A percentile compares a stretch with the other conserved stretches of the same genome.
phyloP scores from a whole-genome alignment of 768 basidiomycete genomes.

The Strobilomyces echinocephalus region DNA sequence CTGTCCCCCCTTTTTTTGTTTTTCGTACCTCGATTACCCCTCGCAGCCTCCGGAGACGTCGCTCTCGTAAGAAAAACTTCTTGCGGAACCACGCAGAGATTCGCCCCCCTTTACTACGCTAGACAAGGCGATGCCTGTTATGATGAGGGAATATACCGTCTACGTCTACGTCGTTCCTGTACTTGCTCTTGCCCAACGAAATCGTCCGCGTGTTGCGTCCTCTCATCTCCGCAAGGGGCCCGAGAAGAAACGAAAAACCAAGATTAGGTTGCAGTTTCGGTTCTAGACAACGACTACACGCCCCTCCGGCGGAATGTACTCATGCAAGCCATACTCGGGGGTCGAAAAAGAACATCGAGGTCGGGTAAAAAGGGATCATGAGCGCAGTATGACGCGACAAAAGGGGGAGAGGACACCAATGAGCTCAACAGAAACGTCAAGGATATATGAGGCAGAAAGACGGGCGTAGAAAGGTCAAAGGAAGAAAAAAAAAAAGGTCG shows the following conservation, averaged over 20 bases:
- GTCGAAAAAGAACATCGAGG: slow-evolving; percentile 19
- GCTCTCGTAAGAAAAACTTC: slow-evolving; percentile 25
- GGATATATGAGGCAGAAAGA: slow-evolving; percentile 34
- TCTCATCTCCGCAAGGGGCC: slow-evolving; percentile 8
- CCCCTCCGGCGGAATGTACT: slow-evolving; percentile 26
- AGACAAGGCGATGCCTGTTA: slow-evolving; percentile 17
- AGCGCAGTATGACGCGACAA: slow-evolving; percentile 20
- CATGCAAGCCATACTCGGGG: slow-evolving; percentile 20
- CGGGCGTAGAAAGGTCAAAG: slow-evolving; percentile 19
- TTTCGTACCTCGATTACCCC: not conserved
- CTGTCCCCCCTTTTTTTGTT: not conserved
- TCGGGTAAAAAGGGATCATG: slow-evolving; percentile 22
- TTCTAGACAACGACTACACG: slow-evolving; percentile 20
- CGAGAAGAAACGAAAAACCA: slow-evolving; percentile 5
- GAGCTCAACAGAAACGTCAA: slow-evolving; percentile 24
- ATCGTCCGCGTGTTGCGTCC: slow-evolving; percentile 11
- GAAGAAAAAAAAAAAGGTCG: slow-evolving; percentile 20
- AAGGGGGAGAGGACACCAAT: slow-evolving; percentile 18
- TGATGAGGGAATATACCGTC: slow-evolving; percentile 4
- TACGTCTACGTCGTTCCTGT: slow-evolving; percentile 9
- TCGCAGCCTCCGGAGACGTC: slow-evolving; percentile 43
- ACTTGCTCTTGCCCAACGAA: slow-evolving; percentile 15
- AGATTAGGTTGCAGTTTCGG: slow-evolving; percentile 26
- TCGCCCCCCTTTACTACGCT: not conserved
- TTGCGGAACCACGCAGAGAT: too few relatives aligned